Conservation (phyloP, 179 eudicot species). For the Beta corolliflora region DNA sequence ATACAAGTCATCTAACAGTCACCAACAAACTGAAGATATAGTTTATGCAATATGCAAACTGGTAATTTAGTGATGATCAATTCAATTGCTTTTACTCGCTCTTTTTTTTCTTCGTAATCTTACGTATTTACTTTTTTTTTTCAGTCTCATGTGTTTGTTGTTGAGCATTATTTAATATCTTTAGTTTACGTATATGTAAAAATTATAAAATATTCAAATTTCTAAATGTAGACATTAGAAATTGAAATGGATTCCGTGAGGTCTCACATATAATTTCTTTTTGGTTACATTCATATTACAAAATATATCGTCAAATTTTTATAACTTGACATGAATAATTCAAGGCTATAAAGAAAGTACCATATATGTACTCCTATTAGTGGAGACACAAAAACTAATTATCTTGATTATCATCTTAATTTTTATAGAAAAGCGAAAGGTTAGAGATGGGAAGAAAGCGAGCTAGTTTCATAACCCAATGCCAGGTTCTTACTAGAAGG, state of each 20-base stretch:
- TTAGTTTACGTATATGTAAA: too few relatives aligned
- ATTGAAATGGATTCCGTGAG: too few relatives aligned
- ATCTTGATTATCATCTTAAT: not conserved
- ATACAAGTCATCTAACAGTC: conserved; percentile 34
- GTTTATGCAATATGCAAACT: conserved; percentile 30
- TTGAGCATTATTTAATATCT: not conserved
- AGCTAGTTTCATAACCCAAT: conserved; percentile 43
- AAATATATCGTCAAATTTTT: too few relatives aligned
- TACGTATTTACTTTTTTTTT: too few relatives aligned
- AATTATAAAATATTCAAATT: too few relatives aligned
- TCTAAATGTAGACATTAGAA: too few relatives aligned
- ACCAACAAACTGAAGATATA: conserved; percentile 21
- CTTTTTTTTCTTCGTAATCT: too few relatives aligned
- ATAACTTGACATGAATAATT: too few relatives aligned
- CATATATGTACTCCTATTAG: not conserved
- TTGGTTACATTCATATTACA: too few relatives aligned
- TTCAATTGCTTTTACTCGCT: not conserved
- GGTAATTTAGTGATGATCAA: conserved; percentile 26
- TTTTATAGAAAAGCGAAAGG: conserved; percentile 22
- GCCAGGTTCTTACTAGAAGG: conserved; percentile 44
- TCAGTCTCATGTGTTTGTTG: too few relatives aligned
- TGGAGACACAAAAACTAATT: not conserved
- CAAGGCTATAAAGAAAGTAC: too few relatives aligned
- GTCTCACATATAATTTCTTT: too few relatives aligned
- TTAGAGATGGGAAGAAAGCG: conserved; percentile 30